phyloP scores from a whole-genome alignment of 2,329 filamentous ascomycete genomes.

The Paecilomyces niveus region DNA sequence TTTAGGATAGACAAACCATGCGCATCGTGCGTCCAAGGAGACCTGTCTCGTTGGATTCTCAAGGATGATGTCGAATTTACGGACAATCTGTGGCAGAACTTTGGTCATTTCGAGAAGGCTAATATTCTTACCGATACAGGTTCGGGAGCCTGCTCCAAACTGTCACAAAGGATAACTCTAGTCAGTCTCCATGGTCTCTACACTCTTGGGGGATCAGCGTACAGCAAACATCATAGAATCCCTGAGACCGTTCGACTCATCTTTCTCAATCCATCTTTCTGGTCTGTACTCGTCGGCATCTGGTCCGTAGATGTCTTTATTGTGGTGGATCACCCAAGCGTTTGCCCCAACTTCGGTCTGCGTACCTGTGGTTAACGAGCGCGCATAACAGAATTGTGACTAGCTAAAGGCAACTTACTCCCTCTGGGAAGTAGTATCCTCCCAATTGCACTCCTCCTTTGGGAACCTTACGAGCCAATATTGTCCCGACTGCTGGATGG shows the following conservation, averaged over 20 bases:
- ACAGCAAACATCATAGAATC: constrained; percentile 9
- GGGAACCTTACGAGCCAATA: constrained; percentile 48
- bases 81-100: neutral
- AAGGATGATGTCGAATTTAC: neutral
- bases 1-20: neutral
- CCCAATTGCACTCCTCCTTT: constrained; percentile 31
- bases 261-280: constrained; percentile 10
- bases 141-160: constrained; percentile 34
- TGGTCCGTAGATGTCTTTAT: constrained; percentile 59
- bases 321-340: constrained; percentile 67
- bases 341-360: constrained; percentile 28
- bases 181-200: neutral
- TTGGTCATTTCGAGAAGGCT: constrained; percentile 16
- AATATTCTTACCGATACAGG: constrained; percentile 43
- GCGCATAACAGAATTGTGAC: neutral
- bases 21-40: neutral
- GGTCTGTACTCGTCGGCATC: constrained; percentile 53
- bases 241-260: constrained; percentile 4
- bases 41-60: neutral
- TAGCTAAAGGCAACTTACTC: constrained; percentile 19
- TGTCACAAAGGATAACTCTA: neutral
- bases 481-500: constrained; percentile 50
- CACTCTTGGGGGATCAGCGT: neutral
- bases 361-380: neutral
- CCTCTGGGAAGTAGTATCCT: constrained; percentile 41